Base-by-base conservation (phyloP, 768 basidiomycete species). In the Leccinum rimulosum region DNA sequence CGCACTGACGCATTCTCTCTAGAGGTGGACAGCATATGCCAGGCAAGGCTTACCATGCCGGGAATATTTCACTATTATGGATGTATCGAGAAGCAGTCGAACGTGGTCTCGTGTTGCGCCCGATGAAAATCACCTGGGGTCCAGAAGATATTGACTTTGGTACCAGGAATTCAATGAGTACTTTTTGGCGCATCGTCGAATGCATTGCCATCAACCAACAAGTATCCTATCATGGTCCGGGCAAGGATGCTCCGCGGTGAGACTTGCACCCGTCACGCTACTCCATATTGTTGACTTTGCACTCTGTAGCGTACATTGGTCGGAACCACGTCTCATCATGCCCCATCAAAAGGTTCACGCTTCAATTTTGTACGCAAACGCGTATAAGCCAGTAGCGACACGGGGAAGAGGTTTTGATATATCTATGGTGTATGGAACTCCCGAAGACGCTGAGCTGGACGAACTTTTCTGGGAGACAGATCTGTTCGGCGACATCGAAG, bases 111-210 rank as follows among this genome's bases (percentile, higher is more conserved):
- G 33, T 55, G 2, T 56, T 74, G 43, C 55, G 57, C 6, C 59
- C 64, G 4, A 63, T 57, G 47, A 50, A 65, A 30, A n/a, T 65
- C 12, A 57, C 58, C 25, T 65, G 62, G 62, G 51, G 61, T 4
- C 64, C 62, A 5, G 59, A 61, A 10, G 64, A 65, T 35, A 38
- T 65, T 14, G 62, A 65, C 27, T 63, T 55, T 17, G 64, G 62
- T 14, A 58, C 31, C 33, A 56, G 25, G 25, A 22, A 65, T 22
- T 65, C 64, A 8, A 65, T 65, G 64, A 48, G 28, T 25, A 1
- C 12, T 4, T 6, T 31, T 17, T 65, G 64, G 64, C 28, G 49
- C 10, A 7, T 33, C 3, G 14, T 61, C 3, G 63, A 66, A 50
- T 52, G 31, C 7, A 6, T 64, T 4, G 57, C 64, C 9, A 59